Percentiles rank a stretch among this genome's conserved stretches.
Conservation (phyloP, 2,329 filamentous ascomycete genomes). For the Fusarium dimerum region DNA sequence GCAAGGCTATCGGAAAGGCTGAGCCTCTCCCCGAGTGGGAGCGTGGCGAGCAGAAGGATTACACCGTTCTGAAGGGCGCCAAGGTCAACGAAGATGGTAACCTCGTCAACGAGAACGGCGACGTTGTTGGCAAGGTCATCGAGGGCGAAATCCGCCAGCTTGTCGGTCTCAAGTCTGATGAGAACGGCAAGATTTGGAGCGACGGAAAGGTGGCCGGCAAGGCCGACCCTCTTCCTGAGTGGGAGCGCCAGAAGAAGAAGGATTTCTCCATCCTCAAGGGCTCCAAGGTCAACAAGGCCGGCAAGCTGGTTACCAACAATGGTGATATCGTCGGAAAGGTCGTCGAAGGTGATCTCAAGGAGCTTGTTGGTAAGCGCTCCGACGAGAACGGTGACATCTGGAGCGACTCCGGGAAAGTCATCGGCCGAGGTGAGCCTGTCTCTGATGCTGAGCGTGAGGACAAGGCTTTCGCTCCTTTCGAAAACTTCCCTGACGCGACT, state of each 20-base stretch:
- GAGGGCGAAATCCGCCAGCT: conserved; percentile 64
- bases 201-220: conserved; percentile 66
- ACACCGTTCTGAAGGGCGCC: conserved; percentile 17
- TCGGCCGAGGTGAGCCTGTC: conserved; percentile 64
- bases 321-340: conserved; percentile 62
- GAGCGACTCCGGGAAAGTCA: conserved; percentile 68
- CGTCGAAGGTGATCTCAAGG: conserved; percentile 62
- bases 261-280: conserved; percentile 50
- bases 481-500: conserved; percentile 56
- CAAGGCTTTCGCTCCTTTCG: conserved; percentile 53
- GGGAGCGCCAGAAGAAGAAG: conserved; percentile 47
- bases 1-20: conserved; percentile 65
- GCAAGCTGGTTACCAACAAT: conserved; percentile 57
- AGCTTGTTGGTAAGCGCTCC: conserved; percentile 63
- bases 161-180: conserved; percentile 66
- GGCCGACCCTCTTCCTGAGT: conserved; percentile 62
- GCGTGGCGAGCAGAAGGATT: conserved; percentile 40
- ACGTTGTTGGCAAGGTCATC: conserved; percentile 60
- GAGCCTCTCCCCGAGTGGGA: conserved; percentile 62
- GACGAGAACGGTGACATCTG: conserved; percentile 71
- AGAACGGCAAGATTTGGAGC: conserved; percentile 68
- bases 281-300: conserved; percentile 59
- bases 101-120: conserved; percentile 52
- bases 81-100: conserved; percentile 52
- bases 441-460: conserved; percentile 55